These are phyloP conservation scores for Penicillium mononematosum DNA, from an alignment of 495 filamentous ascomycete species.

Conservation along the genomic window DNA sequence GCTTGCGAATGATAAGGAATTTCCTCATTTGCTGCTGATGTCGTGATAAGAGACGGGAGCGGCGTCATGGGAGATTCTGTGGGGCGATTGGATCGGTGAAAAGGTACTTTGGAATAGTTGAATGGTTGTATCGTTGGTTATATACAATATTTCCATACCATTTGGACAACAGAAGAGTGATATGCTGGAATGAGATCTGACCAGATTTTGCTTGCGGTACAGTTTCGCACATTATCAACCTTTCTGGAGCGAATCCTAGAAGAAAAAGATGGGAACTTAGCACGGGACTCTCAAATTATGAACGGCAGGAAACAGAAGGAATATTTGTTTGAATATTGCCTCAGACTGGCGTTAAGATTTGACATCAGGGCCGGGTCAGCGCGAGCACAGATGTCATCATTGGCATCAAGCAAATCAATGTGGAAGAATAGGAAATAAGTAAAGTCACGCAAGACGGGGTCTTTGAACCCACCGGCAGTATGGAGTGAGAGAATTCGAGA, in stretches of 20 bases:
- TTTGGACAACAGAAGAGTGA: no score
- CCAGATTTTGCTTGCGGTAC: no score
- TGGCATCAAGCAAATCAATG: neutral
- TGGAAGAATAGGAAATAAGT: neutral
- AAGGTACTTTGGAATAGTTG: neutral
- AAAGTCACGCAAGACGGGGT: neutral
- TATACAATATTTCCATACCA: no score
- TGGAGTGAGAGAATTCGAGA: neutral
- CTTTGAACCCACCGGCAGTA: neutral
- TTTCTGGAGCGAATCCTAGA: no score
- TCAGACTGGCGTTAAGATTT: neutral
- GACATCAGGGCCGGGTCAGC: neutral
- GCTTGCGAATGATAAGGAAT: neutral
- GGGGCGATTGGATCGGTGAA: neutral
- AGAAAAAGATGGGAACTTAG: no score
- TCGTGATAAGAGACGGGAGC: conserved; percentile 29
- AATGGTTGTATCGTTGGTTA: no score
- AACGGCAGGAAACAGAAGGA: no score
- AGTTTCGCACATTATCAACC: no score
- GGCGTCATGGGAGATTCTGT: conserved; percentile 7
- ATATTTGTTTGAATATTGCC: neutral
- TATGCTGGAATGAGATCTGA: no score
- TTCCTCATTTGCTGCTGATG: conserved; percentile 31
- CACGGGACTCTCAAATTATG: no score
- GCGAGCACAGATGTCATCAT: neutral